These are phyloP conservation scores for Blastobotrys petasosporus DNA, from an alignment of 1,139 yeast species.

Conservation along the genomic window DNA sequence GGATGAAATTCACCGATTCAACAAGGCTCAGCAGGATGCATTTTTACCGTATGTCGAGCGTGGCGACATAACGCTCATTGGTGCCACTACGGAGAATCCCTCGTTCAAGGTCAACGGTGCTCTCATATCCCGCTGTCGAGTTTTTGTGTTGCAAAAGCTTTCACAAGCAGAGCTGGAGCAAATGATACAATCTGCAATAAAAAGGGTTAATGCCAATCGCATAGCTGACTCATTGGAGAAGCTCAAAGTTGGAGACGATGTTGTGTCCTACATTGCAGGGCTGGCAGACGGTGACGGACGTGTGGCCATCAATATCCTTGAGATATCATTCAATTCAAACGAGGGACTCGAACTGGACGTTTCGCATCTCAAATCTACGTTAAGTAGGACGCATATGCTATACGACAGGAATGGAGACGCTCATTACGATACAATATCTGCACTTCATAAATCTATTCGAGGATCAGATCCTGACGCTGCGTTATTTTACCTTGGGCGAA, in stretches of 20 bases:
- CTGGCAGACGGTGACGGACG: conserved; percentile 90
- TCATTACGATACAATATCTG: conserved; percentile 92
- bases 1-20: conserved; percentile 91
- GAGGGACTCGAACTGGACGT: conserved; percentile 10
- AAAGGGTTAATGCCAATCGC: conserved; percentile 54
- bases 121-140: conserved; percentile 77
- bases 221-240: conserved; percentile 34
- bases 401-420: conserved; percentile 87
- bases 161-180: conserved; percentile 47
- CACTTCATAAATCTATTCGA: conserved; percentile 84
- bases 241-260: conserved; percentile 49
- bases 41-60: conserved; percentile 42
- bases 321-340: conserved; percentile 35
- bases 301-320: conserved; percentile 71
- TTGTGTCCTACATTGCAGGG: conserved; percentile 64
- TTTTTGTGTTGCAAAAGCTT: conserved; percentile 71
- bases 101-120: conserved; percentile 88
- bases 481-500: conserved; percentile 72
- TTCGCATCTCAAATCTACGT: conserved; percentile 39
- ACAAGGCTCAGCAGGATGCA: conserved; percentile 83
- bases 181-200: conserved; percentile 59
- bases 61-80: conserved; percentile 49
- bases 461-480: conserved; percentile 91
- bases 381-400: conserved; percentile 51
- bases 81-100: conserved; percentile 98